Conservation (phyloP, 164 flowering plant genomes). For the Kalanchoe fedtschenkoi region DNA sequence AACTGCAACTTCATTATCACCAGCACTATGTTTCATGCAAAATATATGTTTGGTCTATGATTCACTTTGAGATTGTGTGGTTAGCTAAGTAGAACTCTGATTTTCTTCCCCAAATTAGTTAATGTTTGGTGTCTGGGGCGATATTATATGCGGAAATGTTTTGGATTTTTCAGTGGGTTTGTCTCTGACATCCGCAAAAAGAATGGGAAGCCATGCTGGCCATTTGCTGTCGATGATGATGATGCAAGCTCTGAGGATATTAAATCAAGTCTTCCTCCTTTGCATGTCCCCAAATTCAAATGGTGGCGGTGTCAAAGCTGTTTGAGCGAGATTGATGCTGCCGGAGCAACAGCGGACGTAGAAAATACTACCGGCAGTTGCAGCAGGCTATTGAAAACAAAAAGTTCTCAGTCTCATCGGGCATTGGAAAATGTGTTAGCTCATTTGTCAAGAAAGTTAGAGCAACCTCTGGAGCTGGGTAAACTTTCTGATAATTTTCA, state of each 20-base stretch:
- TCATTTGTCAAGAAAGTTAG: not conserved
- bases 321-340: not conserved
- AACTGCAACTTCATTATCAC: not conserved
- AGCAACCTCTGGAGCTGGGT: not conserved
- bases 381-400: not conserved
- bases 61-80: not conserved
- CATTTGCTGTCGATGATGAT: not conserved
- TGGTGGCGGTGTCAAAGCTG: conserved; percentile 6
- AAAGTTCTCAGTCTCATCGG: not conserved
- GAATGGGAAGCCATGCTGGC: not conserved
- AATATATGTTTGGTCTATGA: not conserved
- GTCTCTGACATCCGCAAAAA: not conserved
- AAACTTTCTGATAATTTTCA: not conserved
- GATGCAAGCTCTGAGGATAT: not conserved
- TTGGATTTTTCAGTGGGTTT: not conserved
- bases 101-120: not conserved
- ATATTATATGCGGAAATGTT: not conserved
- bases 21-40: not conserved
- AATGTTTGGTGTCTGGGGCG: not conserved
- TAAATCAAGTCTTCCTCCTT: not conserved
- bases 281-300: not conserved
- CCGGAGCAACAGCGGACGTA: not conserved
- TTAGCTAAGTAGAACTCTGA: not conserved
- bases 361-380: not conserved
- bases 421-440: not conserved